Conservation (phyloP, 176 grass and related monocot species). For the Carex parvula region DNA sequence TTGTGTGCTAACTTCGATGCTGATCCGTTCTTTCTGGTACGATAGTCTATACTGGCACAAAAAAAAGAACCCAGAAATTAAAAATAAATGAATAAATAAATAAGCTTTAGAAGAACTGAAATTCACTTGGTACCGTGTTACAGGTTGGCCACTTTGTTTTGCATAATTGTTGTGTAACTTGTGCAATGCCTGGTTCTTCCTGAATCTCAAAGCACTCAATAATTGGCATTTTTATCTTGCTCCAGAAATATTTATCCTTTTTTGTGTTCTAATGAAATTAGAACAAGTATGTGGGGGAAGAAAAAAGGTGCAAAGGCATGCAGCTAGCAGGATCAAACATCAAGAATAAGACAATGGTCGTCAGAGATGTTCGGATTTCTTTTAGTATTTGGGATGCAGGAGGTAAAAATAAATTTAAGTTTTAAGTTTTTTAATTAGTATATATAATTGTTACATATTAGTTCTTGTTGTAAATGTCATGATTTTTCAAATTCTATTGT, state of each 20-base stretch:
- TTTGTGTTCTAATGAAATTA: slow-evolving; percentile 15
- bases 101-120: not conserved
- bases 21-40: not conserved
- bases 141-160: not conserved
- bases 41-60: not conserved
- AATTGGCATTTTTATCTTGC: not conserved
- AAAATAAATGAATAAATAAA: not conserved
- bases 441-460: not conserved
- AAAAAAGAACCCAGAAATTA: not conserved
- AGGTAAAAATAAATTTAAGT: slow-evolving; percentile 35
- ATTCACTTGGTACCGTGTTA: not conserved
- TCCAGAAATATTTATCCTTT: not conserved
- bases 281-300: slow-evolving; percentile 74
- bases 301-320: slow-evolving; percentile 55
- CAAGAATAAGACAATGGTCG: slow-evolving; percentile 67
- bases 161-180: not conserved
- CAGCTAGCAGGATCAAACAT: slow-evolving; percentile 74
- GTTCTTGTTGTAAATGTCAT: not conserved
- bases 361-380: slow-evolving; percentile 64
- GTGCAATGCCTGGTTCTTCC: not conserved
- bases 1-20: not conserved
- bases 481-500: not conserved
- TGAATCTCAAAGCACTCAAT: not conserved
- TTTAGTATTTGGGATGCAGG: slow-evolving; percentile 91
- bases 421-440: not conserved